These are phyloP conservation scores for Taphrina betulina DNA, from an alignment of 1,139 yeast genomes.

Conservation along the genomic window DNA sequence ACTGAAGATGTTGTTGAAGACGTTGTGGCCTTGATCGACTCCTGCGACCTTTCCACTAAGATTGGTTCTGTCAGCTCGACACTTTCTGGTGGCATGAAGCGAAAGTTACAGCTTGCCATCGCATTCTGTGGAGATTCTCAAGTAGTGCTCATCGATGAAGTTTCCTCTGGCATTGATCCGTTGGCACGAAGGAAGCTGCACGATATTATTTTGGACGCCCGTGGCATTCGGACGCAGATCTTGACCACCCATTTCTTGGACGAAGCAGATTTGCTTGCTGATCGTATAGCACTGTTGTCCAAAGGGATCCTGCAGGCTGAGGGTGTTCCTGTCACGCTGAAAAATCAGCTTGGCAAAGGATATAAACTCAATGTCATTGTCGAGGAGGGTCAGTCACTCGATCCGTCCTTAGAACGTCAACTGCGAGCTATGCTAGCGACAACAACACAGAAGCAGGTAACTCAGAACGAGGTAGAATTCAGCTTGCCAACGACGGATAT, in stretches of 20 bases:
- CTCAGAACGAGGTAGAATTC: constrained; percentile 7
- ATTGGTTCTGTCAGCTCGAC: constrained; percentile 39
- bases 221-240: constrained; percentile 43
- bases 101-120: constrained; percentile 76
- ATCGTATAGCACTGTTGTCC: constrained; percentile 44
- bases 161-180: constrained; percentile 47
- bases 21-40: constrained; percentile 39
- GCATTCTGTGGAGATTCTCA: constrained; percentile 46
- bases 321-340: constrained; percentile 45
- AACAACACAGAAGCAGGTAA: background rate
- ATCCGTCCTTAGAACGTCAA: background rate
- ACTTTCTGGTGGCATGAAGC: constrained; percentile 89
- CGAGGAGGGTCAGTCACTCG: background rate
- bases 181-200: constrained; percentile 46
- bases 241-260: constrained; percentile 47
- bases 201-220: constrained; percentile 44
- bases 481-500: constrained; percentile 5
- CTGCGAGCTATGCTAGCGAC: background rate
- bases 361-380: constrained; percentile 36
- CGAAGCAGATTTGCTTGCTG: constrained; percentile 46
- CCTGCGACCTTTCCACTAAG: constrained; percentile 44
- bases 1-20: constrained; percentile 32
- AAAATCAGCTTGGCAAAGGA: constrained; percentile 45
- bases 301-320: constrained; percentile 43
- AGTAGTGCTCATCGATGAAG: constrained; percentile 47